A percentile compares a stretch with the other conserved stretches of the same genome.
These are phyloP conservation scores for Dioszegia hungarica DNA, from an alignment of 768 basidiomycete genomes.

Conservation along the genomic window DNA sequence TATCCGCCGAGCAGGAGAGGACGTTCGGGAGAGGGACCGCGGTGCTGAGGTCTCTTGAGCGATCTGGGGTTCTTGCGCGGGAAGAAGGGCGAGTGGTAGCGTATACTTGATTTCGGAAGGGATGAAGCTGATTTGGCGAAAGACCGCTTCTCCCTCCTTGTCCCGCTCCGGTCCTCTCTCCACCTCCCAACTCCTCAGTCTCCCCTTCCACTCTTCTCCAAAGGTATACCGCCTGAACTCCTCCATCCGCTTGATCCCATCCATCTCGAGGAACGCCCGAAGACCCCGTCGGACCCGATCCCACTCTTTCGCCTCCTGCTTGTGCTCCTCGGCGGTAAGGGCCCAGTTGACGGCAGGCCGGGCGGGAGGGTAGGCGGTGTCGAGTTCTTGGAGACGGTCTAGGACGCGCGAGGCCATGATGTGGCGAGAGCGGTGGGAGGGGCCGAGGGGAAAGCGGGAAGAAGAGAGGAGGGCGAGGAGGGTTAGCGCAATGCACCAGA, in stretches of 20 bases:
- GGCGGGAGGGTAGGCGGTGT: conserved; percentile 30
- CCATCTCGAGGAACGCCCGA: conserved; percentile 47
- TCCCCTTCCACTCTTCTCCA: conserved; percentile 22
- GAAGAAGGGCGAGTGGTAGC: conserved; percentile 33
- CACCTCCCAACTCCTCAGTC: conserved; percentile 10
- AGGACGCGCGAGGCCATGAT: conserved; percentile 47
- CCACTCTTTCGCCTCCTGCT: conserved; percentile 33
- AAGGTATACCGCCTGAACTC: conserved; percentile 41
- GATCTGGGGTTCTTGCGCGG: background rate
- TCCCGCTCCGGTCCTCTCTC: background rate
- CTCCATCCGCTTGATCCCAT: conserved; percentile 46
- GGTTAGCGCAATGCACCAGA: conserved; percentile 52
- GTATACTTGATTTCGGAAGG: conserved; percentile 46
- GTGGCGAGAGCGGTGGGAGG: conserved; percentile 44
- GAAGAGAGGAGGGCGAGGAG: conserved; percentile 49
- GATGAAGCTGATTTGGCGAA: conserved; percentile 45
- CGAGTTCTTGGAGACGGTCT: conserved; percentile 46
- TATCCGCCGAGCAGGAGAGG: background rate
- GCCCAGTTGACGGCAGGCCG: conserved; percentile 6
- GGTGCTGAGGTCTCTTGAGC: too few relatives aligned
- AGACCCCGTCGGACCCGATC: conserved; percentile 37
- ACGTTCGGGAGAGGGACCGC: background rate
- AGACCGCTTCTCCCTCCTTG: background rate
- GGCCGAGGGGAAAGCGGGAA: conserved; percentile 51
- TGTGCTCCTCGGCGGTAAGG: conserved; percentile 11